Conservation (phyloP, 768 basidiomycete genomes). For the Xerocomellus chrysenteron region DNA sequence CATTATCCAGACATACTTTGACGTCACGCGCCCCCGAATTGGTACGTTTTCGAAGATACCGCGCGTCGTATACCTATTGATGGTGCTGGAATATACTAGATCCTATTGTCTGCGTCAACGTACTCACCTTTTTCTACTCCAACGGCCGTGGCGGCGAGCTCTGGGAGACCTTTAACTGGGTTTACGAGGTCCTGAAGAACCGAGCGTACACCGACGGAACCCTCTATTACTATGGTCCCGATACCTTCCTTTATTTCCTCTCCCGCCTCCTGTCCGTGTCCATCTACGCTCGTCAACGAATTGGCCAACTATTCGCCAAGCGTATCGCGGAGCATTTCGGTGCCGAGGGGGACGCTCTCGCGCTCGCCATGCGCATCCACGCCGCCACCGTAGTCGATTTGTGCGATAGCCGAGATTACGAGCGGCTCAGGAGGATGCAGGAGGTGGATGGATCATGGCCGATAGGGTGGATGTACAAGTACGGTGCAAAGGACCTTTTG, state of each 20-base stretch:
- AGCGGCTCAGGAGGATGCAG: slow-evolving; percentile 18
- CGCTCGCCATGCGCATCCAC: slow-evolving; percentile 19
- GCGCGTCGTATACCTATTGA: background rate
- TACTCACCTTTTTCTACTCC: slow-evolving; percentile 20
- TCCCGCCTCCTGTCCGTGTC: slow-evolving; percentile 21
- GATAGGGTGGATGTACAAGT: slow-evolving; percentile 21
- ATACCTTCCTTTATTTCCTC: slow-evolving; percentile 23
- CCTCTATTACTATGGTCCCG: slow-evolving; percentile 16
- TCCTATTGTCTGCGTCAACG: slow-evolving; percentile 20
- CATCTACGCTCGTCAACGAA: slow-evolving; percentile 11
- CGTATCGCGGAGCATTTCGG: slow-evolving; percentile 19
- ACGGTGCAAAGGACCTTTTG: background rate
- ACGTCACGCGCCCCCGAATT: slow-evolving; percentile 19
- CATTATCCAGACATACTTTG: slow-evolving; percentile 23
- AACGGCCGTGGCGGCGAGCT: slow-evolving; percentile 20
- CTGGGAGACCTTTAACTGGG: slow-evolving; percentile 22
- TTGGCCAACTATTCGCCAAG: slow-evolving; percentile 13
- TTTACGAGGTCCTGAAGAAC: slow-evolving; percentile 21
- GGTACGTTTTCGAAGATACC: slow-evolving; percentile 5
- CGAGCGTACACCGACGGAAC: slow-evolving; percentile 21
- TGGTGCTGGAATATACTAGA: background rate
- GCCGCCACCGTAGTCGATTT: slow-evolving; percentile 11
- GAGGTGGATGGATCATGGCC: slow-evolving; percentile 23
- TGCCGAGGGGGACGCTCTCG: slow-evolving; percentile 17
- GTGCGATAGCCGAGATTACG: slow-evolving; percentile 15